These are phyloP conservation scores for Rhynchospora breviuscula DNA, from an alignment of 176 grass and related monocot genomes.

Conservation along the genomic window DNA sequence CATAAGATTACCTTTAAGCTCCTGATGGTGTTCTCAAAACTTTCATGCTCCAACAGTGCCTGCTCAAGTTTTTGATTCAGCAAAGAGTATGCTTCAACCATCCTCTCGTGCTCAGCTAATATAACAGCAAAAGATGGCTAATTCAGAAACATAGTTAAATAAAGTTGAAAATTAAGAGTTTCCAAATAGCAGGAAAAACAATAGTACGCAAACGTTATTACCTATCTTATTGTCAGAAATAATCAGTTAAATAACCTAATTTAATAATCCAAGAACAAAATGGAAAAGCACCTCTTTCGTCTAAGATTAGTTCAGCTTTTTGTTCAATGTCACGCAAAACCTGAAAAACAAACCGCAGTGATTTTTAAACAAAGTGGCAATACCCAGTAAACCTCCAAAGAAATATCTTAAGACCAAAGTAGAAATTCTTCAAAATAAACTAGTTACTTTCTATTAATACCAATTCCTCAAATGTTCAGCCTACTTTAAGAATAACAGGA, in stretches of 20 bases:
- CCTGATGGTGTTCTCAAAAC: conserved; percentile 76
- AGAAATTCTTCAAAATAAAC: conserved; percentile 1
- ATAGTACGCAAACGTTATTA: background rate
- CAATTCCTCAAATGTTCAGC: background rate
- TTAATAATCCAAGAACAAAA: conserved; percentile 6
- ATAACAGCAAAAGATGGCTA: conserved; percentile 8
- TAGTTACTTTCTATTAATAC: background rate
- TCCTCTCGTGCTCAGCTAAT: conserved; percentile 88
- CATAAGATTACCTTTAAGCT: conserved; percentile 60
- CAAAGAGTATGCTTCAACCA: conserved; percentile 80
- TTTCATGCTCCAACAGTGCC: conserved; percentile 81
- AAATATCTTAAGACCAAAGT: background rate
- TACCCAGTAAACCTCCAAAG: background rate
- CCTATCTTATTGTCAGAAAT: background rate
- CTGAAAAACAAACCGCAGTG: conserved; percentile 32
- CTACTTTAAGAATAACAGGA: background rate
- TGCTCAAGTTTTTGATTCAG: conserved; percentile 96
- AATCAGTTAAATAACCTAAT: conserved; percentile 2
- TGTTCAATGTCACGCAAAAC: conserved; percentile 95
- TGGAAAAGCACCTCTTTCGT: conserved; percentile 66
- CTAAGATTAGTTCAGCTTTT: conserved; percentile 92
- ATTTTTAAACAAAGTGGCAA: conserved; percentile 15
- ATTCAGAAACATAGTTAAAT: background rate
- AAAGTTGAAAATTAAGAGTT: background rate
- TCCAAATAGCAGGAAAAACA: background rate